phyloP scores from a whole-genome alignment of 306 rosid genomes.

The Ceratonia siliqua region DNA sequence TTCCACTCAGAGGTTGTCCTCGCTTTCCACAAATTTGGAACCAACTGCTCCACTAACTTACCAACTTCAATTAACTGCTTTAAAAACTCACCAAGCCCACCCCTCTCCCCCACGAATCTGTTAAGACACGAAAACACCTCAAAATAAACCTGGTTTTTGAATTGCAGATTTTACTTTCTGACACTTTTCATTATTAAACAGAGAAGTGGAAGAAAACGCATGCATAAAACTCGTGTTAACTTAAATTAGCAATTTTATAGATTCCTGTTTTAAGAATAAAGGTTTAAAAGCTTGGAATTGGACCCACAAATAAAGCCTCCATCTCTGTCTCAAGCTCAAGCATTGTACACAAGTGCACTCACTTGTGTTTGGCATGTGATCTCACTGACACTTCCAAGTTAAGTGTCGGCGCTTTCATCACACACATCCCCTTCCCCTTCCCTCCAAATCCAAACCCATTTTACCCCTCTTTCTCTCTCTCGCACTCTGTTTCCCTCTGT shows the following conservation, averaged over 20 bases:
- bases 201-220: background rate
- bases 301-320: background rate
- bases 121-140: conserved; percentile 17
- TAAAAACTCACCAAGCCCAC: background rate
- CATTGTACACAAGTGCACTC: background rate
- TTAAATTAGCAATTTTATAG: background rate
- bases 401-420: conserved; percentile 42
- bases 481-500: background rate
- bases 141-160: too few species aligned
- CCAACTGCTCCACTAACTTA: conserved; percentile 24
- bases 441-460: conserved; percentile 28
- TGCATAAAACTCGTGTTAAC: background rate
- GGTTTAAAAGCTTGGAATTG: background rate
- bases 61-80: conserved; percentile 24
- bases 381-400: conserved; percentile 35
- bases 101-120: conserved; percentile 9
- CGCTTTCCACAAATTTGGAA: conserved; percentile 30
- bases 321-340: background rate
- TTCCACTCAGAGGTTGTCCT: conserved; percentile 33
- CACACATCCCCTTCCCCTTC: background rate
- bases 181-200: background rate
- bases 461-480: background rate
- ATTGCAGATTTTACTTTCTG: too few species aligned
- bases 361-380: conserved; percentile 39
- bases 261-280: background rate